These are phyloP conservation scores for Entoloma clypeatum DNA, from an alignment of 1,284 basidiomycete genomes.

Conservation along the genomic window DNA sequence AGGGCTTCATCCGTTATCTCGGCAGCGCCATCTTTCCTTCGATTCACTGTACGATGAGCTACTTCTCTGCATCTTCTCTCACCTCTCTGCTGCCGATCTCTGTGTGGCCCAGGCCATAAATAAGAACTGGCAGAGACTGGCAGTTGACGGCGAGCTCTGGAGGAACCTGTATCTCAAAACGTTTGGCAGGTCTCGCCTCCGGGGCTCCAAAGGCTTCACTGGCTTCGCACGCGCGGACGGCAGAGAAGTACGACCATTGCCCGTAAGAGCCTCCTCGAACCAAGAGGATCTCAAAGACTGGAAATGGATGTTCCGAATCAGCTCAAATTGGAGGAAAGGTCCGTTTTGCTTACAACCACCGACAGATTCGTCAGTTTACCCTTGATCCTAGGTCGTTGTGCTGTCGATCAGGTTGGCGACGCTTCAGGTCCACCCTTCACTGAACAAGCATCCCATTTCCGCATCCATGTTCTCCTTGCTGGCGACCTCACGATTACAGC, in stretches of 20 bases:
- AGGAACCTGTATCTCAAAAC: constrained; percentile 48
- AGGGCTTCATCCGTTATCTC: constrained; percentile 6
- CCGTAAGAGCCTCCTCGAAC: constrained; percentile 40
- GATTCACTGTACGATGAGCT: constrained; percentile 73
- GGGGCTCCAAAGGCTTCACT: constrained; percentile 61
- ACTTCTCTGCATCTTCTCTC: constrained; percentile 66
- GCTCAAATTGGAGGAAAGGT: constrained; percentile 77
- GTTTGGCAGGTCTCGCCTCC: constrained; percentile 62
- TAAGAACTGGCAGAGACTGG: constrained; percentile 62
- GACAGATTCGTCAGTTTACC: constrained; percentile 9
- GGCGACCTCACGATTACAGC: constrained; percentile 40
- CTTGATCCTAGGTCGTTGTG: constrained; percentile 49
- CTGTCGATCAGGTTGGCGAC: constrained; percentile 35
- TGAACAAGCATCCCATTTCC: constrained; percentile 13
- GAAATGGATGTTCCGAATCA: constrained; percentile 84
- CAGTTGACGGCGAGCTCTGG: constrained; percentile 49
- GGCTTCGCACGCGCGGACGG: constrained; percentile 52
- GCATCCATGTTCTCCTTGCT: constrained; percentile 38
- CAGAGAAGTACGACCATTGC: constrained; percentile 55
- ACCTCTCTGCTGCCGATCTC: constrained; percentile 62
- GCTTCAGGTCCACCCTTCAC: constrained; percentile 2
- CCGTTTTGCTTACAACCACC: constrained; percentile 18
- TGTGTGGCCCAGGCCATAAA: constrained; percentile 62
- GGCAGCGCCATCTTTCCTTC: constrained; percentile 32
- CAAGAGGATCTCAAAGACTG: constrained; percentile 53